phyloP scores from a whole-genome alignment of 2,329 filamentous ascomycete species.

The Talaromyces sp. region DNA sequence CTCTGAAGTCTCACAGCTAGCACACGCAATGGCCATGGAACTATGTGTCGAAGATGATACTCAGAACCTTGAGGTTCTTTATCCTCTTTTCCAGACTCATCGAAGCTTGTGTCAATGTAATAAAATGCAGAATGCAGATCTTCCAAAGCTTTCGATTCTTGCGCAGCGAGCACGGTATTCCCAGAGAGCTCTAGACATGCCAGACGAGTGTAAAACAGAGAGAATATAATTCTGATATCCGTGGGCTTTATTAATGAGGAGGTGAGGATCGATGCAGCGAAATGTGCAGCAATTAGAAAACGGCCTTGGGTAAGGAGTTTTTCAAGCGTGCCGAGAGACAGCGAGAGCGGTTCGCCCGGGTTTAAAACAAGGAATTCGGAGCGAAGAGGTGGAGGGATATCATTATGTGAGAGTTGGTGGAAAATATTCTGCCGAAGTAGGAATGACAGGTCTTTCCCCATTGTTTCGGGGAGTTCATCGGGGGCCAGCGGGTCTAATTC shows the following conservation, averaged over 20 bases:
- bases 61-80: conserved; percentile 65
- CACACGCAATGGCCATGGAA: conserved; percentile 85
- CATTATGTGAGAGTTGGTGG: conserved; percentile 71
- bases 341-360: conserved; percentile 57
- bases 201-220: conserved; percentile 77
- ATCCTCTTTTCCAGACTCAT: conserved; percentile 42
- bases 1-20: conserved; percentile 82
- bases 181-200: conserved; percentile 80
- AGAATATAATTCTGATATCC: conserved; percentile 70
- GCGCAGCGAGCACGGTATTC: conserved; percentile 67
- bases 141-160: conserved; percentile 65
- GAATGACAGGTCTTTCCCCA: conserved; percentile 75
- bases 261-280: conserved; percentile 47
- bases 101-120: conserved; percentile 38
- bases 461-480: conserved; percentile 39
- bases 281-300: conserved; percentile 73
- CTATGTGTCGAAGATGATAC: conserved; percentile 68
- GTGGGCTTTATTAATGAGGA: conserved; percentile 44
- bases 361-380: conserved; percentile 66
- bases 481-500: conserved; percentile 40
- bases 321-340: conserved; percentile 53
- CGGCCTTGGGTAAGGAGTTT: conserved; percentile 71
- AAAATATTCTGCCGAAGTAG: conserved; percentile 80
- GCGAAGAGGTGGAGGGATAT: conserved; percentile 67
- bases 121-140: conserved; percentile 63